Percentiles rank a stretch among this genome's conserved stretches.
Evolutionary conservation across 1,139 yeast genomes (phyloP).

Genomic region (Candida sanyaensis): DNA sequence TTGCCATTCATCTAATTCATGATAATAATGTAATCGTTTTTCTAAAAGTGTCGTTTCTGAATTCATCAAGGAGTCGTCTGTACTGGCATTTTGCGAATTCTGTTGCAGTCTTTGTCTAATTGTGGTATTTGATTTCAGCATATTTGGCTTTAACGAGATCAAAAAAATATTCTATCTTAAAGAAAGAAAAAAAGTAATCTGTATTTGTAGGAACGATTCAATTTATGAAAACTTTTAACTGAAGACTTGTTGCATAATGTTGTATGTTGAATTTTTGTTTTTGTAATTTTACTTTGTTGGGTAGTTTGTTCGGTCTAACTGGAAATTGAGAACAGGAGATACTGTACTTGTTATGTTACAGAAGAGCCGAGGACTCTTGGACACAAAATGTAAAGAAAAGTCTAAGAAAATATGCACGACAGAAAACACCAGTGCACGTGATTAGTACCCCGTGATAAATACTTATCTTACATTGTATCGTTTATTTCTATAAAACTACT

Average conservation of each 20-base stretch:
- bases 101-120: slow-evolving; percentile 2
- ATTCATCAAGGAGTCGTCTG: background rate
- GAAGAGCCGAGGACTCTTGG: background rate
- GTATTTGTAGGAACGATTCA: background rate
- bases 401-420: too few species aligned
- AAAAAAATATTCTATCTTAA: background rate
- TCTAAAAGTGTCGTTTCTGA: slow-evolving; percentile 4
- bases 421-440: background rate
- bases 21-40: slow-evolving; percentile 26
- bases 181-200: background rate
- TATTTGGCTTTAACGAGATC: background rate
- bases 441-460: background rate
- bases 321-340: background rate
- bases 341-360: background rate
- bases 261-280: slow-evolving; percentile 1
- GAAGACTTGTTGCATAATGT: background rate
- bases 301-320: background rate
- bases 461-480: background rate
- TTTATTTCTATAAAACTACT: slow-evolving; percentile 2
- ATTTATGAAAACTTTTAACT: background rate
- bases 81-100: background rate
- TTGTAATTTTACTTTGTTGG: slow-evolving; percentile 1
- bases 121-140: slow-evolving; percentile 3
- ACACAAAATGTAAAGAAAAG: too few species aligned
- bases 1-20: slow-evolving; percentile 77